These are phyloP conservation scores for Aphanomyces euteiches DNA, from an alignment of 352 stramenopile genomes.

Conservation along the genomic window DNA sequence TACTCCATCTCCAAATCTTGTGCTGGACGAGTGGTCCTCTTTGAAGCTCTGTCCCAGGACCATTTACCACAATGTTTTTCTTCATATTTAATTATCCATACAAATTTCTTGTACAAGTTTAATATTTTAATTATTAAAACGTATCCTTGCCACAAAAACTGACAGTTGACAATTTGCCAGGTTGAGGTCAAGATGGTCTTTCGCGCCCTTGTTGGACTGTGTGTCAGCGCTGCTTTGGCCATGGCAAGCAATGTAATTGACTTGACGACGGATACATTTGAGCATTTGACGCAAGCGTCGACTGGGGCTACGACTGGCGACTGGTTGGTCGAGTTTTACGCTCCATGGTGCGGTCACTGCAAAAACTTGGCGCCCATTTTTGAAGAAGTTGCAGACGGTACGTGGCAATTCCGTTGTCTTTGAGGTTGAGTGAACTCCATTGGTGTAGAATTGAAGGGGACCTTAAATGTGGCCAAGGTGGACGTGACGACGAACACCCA, in stretches of 20 bases:
- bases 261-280: slow-evolving; percentile 71
- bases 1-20: no score
- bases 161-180: no score
- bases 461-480: slow-evolving; percentile 89
- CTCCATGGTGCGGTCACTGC: slow-evolving; percentile 70
- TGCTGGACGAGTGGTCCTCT: no score
- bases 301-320: slow-evolving; percentile 89
- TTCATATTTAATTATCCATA: no score
- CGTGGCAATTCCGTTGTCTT: slow-evolving; percentile 33
- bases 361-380: slow-evolving; percentile 59
- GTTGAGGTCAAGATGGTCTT: no score
- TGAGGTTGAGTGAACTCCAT: not conserved
- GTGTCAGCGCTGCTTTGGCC: slow-evolving; percentile 12
- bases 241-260: slow-evolving; percentile 53
- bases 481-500: slow-evolving; percentile 74
- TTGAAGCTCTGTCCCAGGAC: no score
- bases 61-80: no score
- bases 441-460: slow-evolving; percentile 62
- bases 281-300: slow-evolving; percentile 85
- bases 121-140: no score
- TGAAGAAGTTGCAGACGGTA: slow-evolving; percentile 70
- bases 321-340: slow-evolving; percentile 86
- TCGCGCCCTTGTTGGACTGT: no score
- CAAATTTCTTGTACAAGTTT: no score
- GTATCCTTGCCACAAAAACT: no score